A percentile compares a stretch with the other conserved stretches of the same genome.
Conservation (phyloP, 805 yeast species). For the Metschnikowia vanudenii region DNA sequence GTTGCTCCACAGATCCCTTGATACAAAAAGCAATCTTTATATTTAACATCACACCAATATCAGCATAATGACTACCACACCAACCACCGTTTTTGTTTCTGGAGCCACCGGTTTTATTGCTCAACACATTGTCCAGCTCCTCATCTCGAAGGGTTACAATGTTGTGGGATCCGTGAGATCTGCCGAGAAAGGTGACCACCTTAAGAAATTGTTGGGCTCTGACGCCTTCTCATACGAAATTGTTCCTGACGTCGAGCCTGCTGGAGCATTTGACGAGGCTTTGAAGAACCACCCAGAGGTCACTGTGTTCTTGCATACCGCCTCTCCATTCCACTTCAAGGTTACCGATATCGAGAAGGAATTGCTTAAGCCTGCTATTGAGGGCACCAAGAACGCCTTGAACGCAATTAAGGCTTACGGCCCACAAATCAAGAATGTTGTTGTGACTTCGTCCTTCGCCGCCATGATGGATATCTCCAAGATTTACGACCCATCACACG, state of each 20-base stretch:
- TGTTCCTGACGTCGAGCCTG: conserved; percentile 46
- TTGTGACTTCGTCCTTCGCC: conserved; percentile 15
- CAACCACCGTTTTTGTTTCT: conserved; percentile 25
- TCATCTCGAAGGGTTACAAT: conserved; percentile 22
- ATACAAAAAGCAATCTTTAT: too few species aligned
- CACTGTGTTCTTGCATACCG: conserved; percentile 56
- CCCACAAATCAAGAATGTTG: conserved; percentile 12
- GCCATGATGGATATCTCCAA: conserved; percentile 13
- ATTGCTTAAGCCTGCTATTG: conserved; percentile 53
- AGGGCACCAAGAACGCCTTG: conserved; percentile 19
- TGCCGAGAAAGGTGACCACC: conserved; percentile 21
- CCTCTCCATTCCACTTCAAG: conserved; percentile 56
- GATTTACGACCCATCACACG: conserved; percentile 28
- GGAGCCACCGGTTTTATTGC: conserved; percentile 40
- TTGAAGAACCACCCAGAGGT: conserved; percentile 50
- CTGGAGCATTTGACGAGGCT: conserved; percentile 47
- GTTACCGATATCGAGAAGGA: conserved; percentile 47
- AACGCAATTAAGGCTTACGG: conserved; percentile 15
- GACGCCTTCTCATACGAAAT: conserved; percentile 41
- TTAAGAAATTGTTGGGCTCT: conserved; percentile 27
- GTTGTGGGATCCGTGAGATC: conserved; percentile 31
- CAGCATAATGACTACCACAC: conserved; percentile 1
- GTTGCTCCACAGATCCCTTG: too few species aligned
- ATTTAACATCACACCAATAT: too few species aligned
- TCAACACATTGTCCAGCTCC: conserved; percentile 23